These are phyloP conservation scores for Backusella morwellensis DNA, from an alignment of 192 early-diverging fungal species.

Conservation along the genomic window DNA sequence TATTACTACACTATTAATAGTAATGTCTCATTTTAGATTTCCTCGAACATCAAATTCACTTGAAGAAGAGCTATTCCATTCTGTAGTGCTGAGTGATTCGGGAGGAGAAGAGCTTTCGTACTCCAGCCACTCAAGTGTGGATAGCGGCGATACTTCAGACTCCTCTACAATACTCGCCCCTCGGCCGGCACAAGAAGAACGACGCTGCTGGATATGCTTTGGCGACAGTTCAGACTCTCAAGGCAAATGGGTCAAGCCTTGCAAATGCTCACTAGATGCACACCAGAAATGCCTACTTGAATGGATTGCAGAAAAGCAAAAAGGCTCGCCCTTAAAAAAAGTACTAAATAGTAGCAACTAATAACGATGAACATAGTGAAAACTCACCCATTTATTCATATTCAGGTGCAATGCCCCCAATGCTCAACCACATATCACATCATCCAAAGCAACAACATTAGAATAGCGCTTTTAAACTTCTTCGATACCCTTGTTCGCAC, in stretches of 20 bases:
- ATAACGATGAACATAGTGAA: background rate
- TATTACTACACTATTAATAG: too few relatives aligned
- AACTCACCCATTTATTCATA: background rate
- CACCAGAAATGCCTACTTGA: constrained; percentile 76
- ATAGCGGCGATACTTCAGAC: background rate
- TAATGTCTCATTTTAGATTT: background rate
- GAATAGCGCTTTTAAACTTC: constrained; percentile 47
- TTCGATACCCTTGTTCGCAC: constrained; percentile 57
- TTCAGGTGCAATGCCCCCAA: constrained; percentile 69
- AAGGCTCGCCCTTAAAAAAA: constrained; percentile 45
- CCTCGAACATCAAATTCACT: background rate
- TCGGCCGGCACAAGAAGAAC: background rate
- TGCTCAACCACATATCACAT: constrained; percentile 67
- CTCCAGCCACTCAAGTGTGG: background rate
- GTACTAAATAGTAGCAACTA: constrained; percentile 14
- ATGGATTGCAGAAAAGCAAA: constrained; percentile 73
- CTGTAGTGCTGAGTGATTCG: background rate
- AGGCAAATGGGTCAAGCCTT: constrained; percentile 70
- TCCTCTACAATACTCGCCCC: background rate
- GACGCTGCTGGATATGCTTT: constrained; percentile 73
- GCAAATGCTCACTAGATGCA: constrained; percentile 69
- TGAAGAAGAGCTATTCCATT: background rate
- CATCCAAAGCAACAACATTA: constrained; percentile 50
- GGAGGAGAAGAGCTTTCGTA: background rate
- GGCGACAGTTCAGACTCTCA: constrained; percentile 60